Percentiles rank a stretch among this genome's conserved stretches.
These are phyloP conservation scores for Cladosporium velox DNA, from an alignment of 2,329 filamentous ascomycete genomes.

Conservation along the genomic window DNA sequence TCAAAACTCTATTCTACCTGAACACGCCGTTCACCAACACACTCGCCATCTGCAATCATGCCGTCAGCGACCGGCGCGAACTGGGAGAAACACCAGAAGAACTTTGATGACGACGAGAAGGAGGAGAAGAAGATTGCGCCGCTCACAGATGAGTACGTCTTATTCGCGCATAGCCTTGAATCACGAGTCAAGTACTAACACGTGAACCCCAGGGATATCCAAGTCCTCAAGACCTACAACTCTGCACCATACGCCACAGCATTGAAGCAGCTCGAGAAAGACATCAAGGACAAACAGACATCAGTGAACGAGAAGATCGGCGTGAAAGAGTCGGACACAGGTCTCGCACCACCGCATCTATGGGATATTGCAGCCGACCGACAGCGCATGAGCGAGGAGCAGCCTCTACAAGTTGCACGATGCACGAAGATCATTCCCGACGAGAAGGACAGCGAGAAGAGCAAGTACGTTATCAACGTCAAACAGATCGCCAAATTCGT, in stretches of 20 bases:
- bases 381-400: constrained; percentile 98
- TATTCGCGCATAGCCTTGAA: not conserved
- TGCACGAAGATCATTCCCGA: constrained; percentile 99
- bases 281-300: constrained; percentile 98
- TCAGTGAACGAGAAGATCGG: constrained; percentile 99
- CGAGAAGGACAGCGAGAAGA: constrained; percentile 94
- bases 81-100: constrained; percentile 99
- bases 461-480: constrained; percentile 99
- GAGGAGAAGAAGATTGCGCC: constrained; percentile 99
- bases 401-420: constrained; percentile 92
- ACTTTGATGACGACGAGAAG: constrained; percentile 91
- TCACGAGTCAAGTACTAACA: constrained; percentile 36
- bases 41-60: constrained; percentile 52
- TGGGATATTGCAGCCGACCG: constrained; percentile 98
- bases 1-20: not conserved
- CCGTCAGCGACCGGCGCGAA: constrained; percentile 89
- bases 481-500: constrained; percentile 99
- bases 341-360: constrained; percentile 94
- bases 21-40: constrained; percentile 11
- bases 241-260: constrained; percentile 91
- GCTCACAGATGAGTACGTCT: constrained; percentile 85
- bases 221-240: constrained; percentile 98
- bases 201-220: constrained; percentile 74
- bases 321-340: constrained; percentile 90
- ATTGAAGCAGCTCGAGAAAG: constrained; percentile 96